These are phyloP conservation scores for Pichia sp. DNA, from an alignment of 1,139 yeast species.

Conservation along the genomic window DNA sequence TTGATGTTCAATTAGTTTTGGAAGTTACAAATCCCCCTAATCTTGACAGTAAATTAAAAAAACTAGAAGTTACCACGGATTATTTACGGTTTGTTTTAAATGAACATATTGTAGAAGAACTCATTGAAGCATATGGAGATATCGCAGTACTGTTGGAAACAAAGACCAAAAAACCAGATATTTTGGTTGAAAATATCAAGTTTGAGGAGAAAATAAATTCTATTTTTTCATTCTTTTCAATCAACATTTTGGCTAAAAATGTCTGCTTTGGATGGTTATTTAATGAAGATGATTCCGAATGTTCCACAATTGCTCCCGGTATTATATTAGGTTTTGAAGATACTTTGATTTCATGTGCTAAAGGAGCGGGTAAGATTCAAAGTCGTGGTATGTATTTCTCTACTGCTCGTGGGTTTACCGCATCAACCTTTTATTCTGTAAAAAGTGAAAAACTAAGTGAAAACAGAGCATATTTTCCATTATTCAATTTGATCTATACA, in stretches of 20 bases:
- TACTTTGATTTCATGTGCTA: constrained; percentile 57
- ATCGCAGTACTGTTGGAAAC: constrained; percentile 3
- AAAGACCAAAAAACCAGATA: background rate
- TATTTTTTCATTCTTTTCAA: constrained; percentile 36
- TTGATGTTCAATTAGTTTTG: constrained; percentile 38
- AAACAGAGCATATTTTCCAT: constrained; percentile 63
- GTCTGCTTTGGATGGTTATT: constrained; percentile 77
- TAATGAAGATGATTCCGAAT: constrained; percentile 26
- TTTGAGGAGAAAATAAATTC: constrained; percentile 11
- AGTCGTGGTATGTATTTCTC: constrained; percentile 60
- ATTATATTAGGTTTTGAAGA: constrained; percentile 71
- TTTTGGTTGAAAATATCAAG: background rate
- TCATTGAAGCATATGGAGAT: constrained; percentile 19
- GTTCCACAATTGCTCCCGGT: constrained; percentile 46
- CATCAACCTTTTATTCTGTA: constrained; percentile 44
- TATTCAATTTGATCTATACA: constrained; percentile 54
- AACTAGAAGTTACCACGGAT: constrained; percentile 54
- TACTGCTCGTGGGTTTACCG: constrained; percentile 54
- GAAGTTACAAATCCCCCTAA: constrained; percentile 35
- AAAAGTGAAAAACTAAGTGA: constrained; percentile 36
- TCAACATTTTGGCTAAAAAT: constrained; percentile 58
- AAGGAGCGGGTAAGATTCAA: constrained; percentile 58
- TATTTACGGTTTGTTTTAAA: constrained; percentile 53
- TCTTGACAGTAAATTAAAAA: constrained; percentile 30
- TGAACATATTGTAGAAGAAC: constrained; percentile 35